These are phyloP conservation scores for Pythium dissotocum DNA, from an alignment of 352 stramenopile species.

Conservation along the genomic window DNA sequence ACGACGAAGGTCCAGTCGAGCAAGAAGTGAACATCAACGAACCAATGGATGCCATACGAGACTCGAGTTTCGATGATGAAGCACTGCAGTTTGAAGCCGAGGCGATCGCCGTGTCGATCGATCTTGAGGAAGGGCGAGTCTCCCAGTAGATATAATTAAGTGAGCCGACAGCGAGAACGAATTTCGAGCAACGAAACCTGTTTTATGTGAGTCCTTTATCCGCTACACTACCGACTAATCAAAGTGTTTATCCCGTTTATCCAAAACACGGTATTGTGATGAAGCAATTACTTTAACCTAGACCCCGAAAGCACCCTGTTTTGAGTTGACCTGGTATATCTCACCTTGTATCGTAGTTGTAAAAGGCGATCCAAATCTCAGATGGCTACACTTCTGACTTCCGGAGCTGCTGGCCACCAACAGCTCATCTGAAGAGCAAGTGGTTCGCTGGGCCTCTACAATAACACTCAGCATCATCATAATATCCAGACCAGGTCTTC, in stretches of 20 bases:
- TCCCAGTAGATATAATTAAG: conserved; percentile 8
- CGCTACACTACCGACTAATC: neutral
- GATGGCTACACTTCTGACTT: conserved; percentile 26
- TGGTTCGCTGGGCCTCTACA: conserved; percentile 1
- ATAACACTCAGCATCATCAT: neutral
- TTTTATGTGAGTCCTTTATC: neutral
- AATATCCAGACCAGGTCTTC: neutral
- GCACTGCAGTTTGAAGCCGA: conserved; percentile 20
- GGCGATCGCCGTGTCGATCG: conserved; percentile 19
- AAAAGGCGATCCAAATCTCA: conserved; percentile 7
- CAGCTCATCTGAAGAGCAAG: neutral
- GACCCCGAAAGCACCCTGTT: neutral
- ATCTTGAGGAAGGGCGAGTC: conserved; percentile 21
- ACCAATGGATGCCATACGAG: neutral
- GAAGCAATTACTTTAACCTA: neutral
- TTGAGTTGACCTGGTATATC: neutral
- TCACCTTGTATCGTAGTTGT: conserved; percentile 4
- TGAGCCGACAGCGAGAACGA: neutral
- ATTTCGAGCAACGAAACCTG: neutral
- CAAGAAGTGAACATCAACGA: neutral
- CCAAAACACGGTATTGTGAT: conserved; percentile 10
- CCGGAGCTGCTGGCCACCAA: neutral
- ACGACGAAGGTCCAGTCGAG: neutral
- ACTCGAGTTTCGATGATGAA: conserved; percentile 1
- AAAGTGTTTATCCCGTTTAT: conserved; percentile 10